Evolutionary conservation across 2,329 filamentous ascomycete species (phyloP), one percentile per base, ranked within the genome.

Genomic region (Pseudofabraea citricarpa): DNA sequence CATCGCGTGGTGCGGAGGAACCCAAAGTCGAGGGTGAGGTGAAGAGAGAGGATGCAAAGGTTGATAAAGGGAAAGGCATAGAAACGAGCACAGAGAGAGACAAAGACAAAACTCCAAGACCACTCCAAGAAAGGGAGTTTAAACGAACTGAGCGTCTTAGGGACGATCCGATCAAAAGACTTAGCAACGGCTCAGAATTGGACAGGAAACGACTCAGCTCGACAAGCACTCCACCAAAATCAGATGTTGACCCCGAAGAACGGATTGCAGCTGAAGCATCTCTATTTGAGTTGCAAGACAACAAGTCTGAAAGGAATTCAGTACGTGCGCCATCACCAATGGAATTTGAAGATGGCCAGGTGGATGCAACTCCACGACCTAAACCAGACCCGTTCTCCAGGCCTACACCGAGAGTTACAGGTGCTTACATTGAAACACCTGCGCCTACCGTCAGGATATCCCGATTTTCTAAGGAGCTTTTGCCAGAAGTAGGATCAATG

Each of bases 351-450:
- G 43, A 54, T 15, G 46, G 35, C 18, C 41, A 50, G 6, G 9
- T 40, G 15, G 47, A 53, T 36, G 49, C 53, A 24, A 56, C 53
- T 32, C 51, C 54, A 9, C 45, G 37, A 29, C 49, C 50, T 13
- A 53, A 51, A 27, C 21, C 29, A 16, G 47, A 57, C 40, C 47
- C 48, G n/a, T 39, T 56, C 22, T 41, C 52, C 8, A 43, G 55
- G 36, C 54, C 54, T 29, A 61, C 58, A 18, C 57, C 58, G 13
- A 54, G 45, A 45, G 57, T 60, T 9, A 56, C 53, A 20, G 58
- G 58, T 23, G 58, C 56, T 16, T 60, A 48, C 31, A 53, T 60
- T n/a, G 57, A 59, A 18, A 60, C 58, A 20, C 58, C 69, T 3
- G 63, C 56, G 36, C 63, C 55, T 27, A 59, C 52, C 23, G 53